Conservation (phyloP, 257 asterid species). For the Capsicum pubescens region DNA sequence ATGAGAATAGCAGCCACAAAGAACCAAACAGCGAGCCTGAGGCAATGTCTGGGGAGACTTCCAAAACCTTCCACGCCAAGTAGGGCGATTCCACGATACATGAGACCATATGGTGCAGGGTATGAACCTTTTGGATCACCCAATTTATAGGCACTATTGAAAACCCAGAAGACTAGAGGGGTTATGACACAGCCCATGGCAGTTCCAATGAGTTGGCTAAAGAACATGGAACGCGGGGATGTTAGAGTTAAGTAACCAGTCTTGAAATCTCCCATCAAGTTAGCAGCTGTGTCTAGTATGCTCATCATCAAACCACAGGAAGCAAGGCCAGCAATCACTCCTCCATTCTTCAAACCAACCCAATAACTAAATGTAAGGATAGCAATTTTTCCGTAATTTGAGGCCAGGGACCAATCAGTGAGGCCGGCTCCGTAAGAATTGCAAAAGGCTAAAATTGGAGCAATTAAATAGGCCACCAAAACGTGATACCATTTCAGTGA, state of each 20-base stretch:
- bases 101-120: constrained; percentile 47
- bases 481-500: constrained; percentile 49
- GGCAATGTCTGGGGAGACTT: constrained; percentile 64
- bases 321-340: constrained; percentile 48
- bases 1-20: constrained; percentile 45
- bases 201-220: constrained; percentile 49
- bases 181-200: constrained; percentile 47
- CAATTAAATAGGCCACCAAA: constrained; percentile 40
- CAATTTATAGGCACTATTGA: constrained; percentile 40
- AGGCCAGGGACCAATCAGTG: constrained; percentile 52
- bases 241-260: constrained; percentile 50
- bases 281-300: constrained; percentile 43
- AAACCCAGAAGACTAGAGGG: constrained; percentile 45
- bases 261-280: constrained; percentile 51
- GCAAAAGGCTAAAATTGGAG: constrained; percentile 54
- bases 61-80: constrained; percentile 48
- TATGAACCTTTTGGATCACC: constrained; percentile 44
- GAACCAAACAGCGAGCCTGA: constrained; percentile 46
- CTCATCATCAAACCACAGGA: constrained; percentile 51
- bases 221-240: constrained; percentile 48
- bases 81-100: constrained; percentile 49
- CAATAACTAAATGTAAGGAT: constrained; percentile 46
- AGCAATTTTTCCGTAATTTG: constrained; percentile 50
- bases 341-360: constrained; percentile 46
- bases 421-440: constrained; percentile 54